These are phyloP conservation scores for Ceratobasidium sp. DNA, from an alignment of 1,284 basidiomycete species.

Conservation along the genomic window DNA sequence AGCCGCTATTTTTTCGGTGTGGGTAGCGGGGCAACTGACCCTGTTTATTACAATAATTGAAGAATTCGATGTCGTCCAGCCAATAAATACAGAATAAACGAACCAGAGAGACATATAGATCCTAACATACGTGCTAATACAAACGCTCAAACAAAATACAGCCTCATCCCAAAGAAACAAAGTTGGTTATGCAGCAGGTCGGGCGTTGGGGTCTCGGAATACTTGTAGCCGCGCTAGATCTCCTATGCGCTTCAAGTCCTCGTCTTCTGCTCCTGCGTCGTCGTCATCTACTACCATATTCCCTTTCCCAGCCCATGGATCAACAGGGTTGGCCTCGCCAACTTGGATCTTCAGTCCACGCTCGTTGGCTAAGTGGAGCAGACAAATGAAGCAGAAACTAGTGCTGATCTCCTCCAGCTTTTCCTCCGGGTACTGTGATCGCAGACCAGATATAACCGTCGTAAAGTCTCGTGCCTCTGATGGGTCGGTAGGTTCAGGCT, in stretches of 20 bases:
- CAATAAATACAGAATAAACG: slow-evolving; percentile 31
- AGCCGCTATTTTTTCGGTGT: too few species aligned
- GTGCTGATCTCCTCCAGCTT: slow-evolving; percentile 99
- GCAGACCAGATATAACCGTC: slow-evolving; percentile 82
- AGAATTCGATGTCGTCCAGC: background rate
- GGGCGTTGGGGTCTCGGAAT: slow-evolving; percentile 72
- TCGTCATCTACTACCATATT: slow-evolving; percentile 46
- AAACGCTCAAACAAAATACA: slow-evolving; percentile 5
- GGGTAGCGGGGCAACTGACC: background rate
- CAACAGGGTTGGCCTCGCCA: slow-evolving; percentile 50
- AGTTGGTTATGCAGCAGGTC: slow-evolving; percentile 57
- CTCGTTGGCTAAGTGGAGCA: slow-evolving; percentile 94
- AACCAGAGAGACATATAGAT: background rate
- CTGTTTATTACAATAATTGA: background rate
- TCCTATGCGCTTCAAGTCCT: slow-evolving; percentile 56
- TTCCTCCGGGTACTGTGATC: slow-evolving; percentile 84
- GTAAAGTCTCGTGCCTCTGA: slow-evolving; percentile 79
- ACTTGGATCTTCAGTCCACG: slow-evolving; percentile 85
- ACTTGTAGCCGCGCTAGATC: slow-evolving; percentile 81
- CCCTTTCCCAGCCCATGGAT: slow-evolving; percentile 47
- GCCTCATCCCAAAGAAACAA: slow-evolving; percentile 30
- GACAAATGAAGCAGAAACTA: slow-evolving; percentile 98
- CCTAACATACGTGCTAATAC: background rate
- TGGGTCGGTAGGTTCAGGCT: slow-evolving; percentile 60
- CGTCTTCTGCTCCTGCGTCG: slow-evolving; percentile 48